Base-by-base conservation (phyloP, 2,329 filamentous ascomycete genomes). In the Ophiostoma piceae region DNA sequence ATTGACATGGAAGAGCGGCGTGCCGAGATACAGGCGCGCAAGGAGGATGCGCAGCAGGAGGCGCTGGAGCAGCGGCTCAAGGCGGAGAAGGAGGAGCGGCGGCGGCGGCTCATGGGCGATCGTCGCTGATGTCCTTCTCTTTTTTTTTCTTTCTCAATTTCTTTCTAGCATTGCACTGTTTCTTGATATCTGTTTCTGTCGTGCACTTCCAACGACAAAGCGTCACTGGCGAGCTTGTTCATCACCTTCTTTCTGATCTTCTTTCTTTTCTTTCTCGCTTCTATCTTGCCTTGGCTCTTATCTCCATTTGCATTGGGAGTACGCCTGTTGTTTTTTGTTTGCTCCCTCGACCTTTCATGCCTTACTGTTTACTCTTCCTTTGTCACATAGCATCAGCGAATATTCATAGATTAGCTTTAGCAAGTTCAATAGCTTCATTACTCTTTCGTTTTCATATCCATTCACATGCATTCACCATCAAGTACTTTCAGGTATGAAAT, bases 1-100 rank as follows among this genome's bases (percentile, higher is more conserved):
- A 86, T 94, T 68, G 90, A 92, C 72, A 81, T 84, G 47, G 91
- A 94, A 77, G 91, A 94, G 77, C 80, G 82, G 66, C 76, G 80
- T 67, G 89, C 90, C 1, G 84, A 89, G 71, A 79, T 81, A 39
- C 82, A 84, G 69, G 91, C 90, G 32, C 85, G 85, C 64, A 83
- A 84, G 66, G 91, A 94, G 76, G 91, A 94, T 74, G 81, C 85
- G 22, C 81, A 86, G 74, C 87, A 90, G 71, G 80, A 90, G 74
- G 83, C 82, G 2, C 83, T 90, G 60, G 89, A 90, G 77, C 84
- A 82, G 75, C 80, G 79, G 68, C 83, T 87, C 70, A 90, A 86
- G 79, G 81, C 82, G 1, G 87, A 88, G 75, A 90, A 90, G 78
- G 83, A 87, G 74, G 85, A 85, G 73, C 79, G 80, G 43, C 85